Base-by-base conservation (phyloP, 495 filamentous ascomycete species). In the Penicillium steckii region DNA sequence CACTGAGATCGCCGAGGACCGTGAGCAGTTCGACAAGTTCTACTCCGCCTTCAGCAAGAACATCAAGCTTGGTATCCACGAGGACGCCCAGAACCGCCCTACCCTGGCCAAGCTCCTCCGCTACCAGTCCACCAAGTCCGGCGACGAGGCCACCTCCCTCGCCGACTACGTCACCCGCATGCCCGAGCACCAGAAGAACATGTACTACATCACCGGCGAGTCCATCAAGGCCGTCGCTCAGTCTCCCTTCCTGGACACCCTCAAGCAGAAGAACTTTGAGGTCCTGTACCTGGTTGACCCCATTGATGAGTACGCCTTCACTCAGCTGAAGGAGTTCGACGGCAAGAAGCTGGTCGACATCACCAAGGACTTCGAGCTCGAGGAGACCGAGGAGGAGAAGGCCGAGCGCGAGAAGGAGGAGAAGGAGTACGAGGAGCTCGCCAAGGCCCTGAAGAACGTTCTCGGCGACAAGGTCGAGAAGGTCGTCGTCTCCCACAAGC, bases 181-280 rank as follows among this genome's bases (percentile, higher is more conserved):
- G 94, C 85, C 89, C 40, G 94, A 97, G 79, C 92, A 97, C 83
- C 94, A 98, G 84, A 97, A 97, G 87, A 87, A 98, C 76, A 90
- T 98, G 75, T 98, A 98, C 84, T 98, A 97, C 88, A 98, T 98
- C 83, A 98, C 94, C 42, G 94, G 94, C 80, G 94, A 98, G 85
- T 96, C 91, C 49, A 84, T 95, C 79, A 97, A 96, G 86, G 95
- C 94, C 52, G 95, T 98, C 55, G 71, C 85, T 71, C 94, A 97
- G 82, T 98, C 94, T 55, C 94, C 94, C 62, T 98, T 98, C 95
- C 82, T 98, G 57, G 94, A 98, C 73, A 85, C 90, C 47, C 92
- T 98, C 72, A 97, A 96, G 89, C 89, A 92, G 73, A 98, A 98
- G 91, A 88, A 88, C 80, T 98, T 98, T 69, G 94, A 98, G 79